These are phyloP conservation scores for Sanghuangporus weigelae DNA, from an alignment of 1,284 basidiomycete genomes.

Conservation along the genomic window DNA sequence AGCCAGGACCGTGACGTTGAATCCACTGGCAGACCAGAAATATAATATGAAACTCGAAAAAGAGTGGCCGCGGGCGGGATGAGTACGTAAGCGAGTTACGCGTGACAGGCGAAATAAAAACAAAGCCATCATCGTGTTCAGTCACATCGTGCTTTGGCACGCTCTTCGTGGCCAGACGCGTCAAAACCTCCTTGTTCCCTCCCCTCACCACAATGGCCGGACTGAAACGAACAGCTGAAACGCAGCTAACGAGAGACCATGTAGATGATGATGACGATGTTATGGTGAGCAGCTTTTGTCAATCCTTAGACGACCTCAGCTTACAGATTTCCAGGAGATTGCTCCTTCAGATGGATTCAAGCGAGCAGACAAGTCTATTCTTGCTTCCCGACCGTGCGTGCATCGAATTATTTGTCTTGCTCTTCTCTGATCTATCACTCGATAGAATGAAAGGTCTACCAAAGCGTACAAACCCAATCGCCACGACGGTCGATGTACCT, in stretches of 20 bases:
- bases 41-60: no score
- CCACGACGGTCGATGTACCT: neutral
- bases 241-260: conserved; percentile 33
- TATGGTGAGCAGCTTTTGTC: conserved; percentile 7
- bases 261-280: conserved; percentile 24
- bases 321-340: conserved; percentile 12
- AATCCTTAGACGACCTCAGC: neutral
- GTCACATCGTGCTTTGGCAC: neutral
- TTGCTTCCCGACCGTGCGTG: conserved; percentile 21
- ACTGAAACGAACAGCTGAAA: conserved; percentile 34
- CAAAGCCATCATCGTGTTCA: neutral
- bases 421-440: neutral
- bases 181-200: neutral
- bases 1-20: no score
- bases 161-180: neutral
- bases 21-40: no score
- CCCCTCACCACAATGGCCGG: neutral
- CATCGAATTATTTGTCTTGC: neutral
- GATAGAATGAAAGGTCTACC: conserved; percentile 20
- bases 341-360: conserved; percentile 17
- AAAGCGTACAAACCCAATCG: conserved; percentile 16
- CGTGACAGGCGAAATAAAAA: neutral
- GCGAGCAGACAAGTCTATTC: conserved; percentile 20
- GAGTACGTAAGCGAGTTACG: neutral
- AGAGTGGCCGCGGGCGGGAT: no score